These are phyloP conservation scores for Leucosporidium creatinivorum DNA, from an alignment of 768 basidiomycete species.

Conservation along the genomic window DNA sequence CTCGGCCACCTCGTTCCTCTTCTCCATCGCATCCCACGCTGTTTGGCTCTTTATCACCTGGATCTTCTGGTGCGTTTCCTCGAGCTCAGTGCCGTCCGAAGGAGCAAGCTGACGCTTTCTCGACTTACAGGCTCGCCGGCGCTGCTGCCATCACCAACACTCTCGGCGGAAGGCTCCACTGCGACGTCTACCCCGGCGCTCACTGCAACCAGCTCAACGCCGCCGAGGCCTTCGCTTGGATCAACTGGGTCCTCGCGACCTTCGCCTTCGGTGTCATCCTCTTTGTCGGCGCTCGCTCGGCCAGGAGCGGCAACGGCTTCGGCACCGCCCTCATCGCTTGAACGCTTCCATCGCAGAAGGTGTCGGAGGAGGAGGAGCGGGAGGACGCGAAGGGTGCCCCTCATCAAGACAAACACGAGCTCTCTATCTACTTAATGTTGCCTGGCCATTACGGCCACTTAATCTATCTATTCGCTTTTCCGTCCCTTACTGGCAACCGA, in stretches of 20 bases:
- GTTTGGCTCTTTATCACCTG: constrained; percentile 34
- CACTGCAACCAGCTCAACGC: constrained; percentile 34
- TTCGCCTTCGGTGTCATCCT: constrained; percentile 16
- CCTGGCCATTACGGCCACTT: no score
- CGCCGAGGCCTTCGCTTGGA: constrained; percentile 35
- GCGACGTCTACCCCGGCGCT: constrained; percentile 4
- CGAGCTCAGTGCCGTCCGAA: neutral
- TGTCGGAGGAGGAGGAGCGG: neutral
- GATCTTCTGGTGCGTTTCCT: constrained; percentile 34
- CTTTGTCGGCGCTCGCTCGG: constrained; percentile 12
- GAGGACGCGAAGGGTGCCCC: neutral
- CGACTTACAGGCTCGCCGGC: constrained; percentile 33
- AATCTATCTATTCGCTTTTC: no score
- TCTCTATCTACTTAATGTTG: no score
- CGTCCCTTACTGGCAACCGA: no score
- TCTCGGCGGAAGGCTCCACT: constrained; percentile 18
- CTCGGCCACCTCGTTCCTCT: constrained; percentile 32
- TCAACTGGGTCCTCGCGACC: constrained; percentile 34
- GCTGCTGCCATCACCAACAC: constrained; percentile 29
- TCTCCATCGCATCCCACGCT: constrained; percentile 34
- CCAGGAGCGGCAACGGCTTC: constrained; percentile 31
- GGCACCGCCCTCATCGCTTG: constrained; percentile 18
- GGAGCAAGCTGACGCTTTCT: neutral
- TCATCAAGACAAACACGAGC: no score
- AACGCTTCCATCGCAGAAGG: neutral